Evolutionary conservation across 2,329 filamentous ascomycete species (phyloP).

Genomic region (Aspergillus unguis): DNA sequence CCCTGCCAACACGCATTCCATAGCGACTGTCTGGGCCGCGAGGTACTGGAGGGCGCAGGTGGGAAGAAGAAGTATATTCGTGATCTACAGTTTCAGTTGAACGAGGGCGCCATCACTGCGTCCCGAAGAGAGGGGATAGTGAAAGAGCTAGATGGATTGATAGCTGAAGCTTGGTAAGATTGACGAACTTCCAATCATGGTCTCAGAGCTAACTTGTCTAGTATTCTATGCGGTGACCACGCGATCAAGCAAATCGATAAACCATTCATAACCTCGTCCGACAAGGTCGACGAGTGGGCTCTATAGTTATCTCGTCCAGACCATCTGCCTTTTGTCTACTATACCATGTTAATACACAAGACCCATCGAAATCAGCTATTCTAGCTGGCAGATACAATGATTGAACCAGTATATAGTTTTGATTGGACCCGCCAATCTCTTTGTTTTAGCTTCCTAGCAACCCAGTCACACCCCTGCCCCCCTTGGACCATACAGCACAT

Average conservation of each 20-base stretch:
- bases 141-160: conserved; percentile 83
- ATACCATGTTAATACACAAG: background rate
- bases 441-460: too few species aligned
- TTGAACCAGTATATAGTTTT: too few species aligned
- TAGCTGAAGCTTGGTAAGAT: conserved; percentile 80
- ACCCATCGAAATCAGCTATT: background rate
- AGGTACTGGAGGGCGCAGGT: conserved; percentile 78
- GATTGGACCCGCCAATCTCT: too few species aligned
- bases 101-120: conserved; percentile 67
- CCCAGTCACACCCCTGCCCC: background rate
- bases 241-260: conserved; percentile 93
- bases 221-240: conserved; percentile 90
- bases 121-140: conserved; percentile 76
- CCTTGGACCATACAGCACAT: background rate
- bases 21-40: conserved; percentile 84
- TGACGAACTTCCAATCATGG: conserved; percentile 19
- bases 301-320: conserved; percentile 39
- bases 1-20: conserved; percentile 98
- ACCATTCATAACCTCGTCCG: conserved; percentile 74
- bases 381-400: too few species aligned
- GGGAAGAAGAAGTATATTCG: conserved; percentile 75
- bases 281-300: conserved; percentile 78
- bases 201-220: conserved; percentile 34
- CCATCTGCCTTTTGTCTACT: background rate
- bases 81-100: conserved; percentile 80